Evolutionary conservation across 768 basidiomycete genomes (phyloP), one percentile per base, ranked within the genome.

Genomic region (Krasilnikovozyma curviuscula): DNA sequence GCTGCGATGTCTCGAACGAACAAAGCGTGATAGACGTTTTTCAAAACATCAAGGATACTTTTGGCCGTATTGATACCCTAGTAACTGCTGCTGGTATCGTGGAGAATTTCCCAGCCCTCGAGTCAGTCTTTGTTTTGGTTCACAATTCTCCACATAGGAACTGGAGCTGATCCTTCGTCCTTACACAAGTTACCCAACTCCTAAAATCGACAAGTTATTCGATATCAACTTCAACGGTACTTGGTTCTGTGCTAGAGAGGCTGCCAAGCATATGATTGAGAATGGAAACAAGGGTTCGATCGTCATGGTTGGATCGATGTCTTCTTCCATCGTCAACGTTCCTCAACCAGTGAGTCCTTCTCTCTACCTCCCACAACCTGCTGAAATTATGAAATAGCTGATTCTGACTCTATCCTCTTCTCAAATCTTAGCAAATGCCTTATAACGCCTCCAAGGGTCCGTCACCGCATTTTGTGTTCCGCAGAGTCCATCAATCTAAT

Each of bases 191-290:
- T 86, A 95, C 67, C 89, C 89, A 3, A 74, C 77, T 44, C 80
- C 85, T 53, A 78, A 81, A 44, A 76, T 85, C 57, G 79, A 78
- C 63, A 74, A 76, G 47, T 68, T 97, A 47, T 83, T 80, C 61
- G 84, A 86, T 58, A 76, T 95, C 69, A 95, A 95, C 59, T 82
- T 95, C 35, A 83, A 93, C 62, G 89, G 88, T 47, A 76, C 77
- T 13, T 89, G 83, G 69, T 91, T 80, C 68, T 91, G 86, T n/a
- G 91, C 91, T 9, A 78, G 91, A 24, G 88, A 95, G 65, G 89
- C 83, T 2, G 89, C 88, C 39, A 78, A 79, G 55, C 70, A 75
- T 66, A 95, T 95, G 91, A 81, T 89, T 53, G 75, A 78, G 8
- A 70, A 73, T 44, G 76, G 79, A 16, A 73, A 73, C 31, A 70